Evolutionary conservation across 1,284 basidiomycete species (phyloP).

Genomic region (Somion occarium): DNA sequence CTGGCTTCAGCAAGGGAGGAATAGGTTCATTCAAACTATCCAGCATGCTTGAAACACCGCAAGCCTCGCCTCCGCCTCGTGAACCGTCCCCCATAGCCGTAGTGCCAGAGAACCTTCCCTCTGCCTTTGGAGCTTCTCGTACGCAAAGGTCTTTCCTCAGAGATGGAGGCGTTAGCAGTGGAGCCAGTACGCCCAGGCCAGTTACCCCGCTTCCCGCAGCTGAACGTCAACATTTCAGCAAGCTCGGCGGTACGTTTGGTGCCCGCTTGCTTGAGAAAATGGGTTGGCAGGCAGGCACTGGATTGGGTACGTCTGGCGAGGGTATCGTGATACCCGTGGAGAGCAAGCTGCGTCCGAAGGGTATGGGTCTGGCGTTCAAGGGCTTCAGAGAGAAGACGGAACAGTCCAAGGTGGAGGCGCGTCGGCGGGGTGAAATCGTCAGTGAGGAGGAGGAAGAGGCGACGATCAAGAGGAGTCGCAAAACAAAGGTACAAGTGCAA

Average conservation of each 20-base stretch:
- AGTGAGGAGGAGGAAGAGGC: constrained; percentile 71
- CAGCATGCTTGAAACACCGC: constrained; percentile 18
- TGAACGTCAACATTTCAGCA: constrained; percentile 78
- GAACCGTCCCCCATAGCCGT: constrained; percentile 27
- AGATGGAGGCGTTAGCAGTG: constrained; percentile 26
- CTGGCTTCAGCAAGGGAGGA: constrained; percentile 37
- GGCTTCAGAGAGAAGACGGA: constrained; percentile 87
- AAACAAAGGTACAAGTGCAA: constrained; percentile 43
- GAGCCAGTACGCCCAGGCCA: constrained; percentile 39
- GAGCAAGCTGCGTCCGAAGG: constrained; percentile 75
- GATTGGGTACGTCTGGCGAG: constrained; percentile 74
- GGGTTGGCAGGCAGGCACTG: constrained; percentile 87
- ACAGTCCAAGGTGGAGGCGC: constrained; percentile 82
- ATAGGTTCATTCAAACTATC: constrained; percentile 36
- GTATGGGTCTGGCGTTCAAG: constrained; percentile 82
- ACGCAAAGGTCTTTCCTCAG: constrained; percentile 56
- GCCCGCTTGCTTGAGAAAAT: constrained; percentile 89
- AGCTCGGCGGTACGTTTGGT: constrained; percentile 74
- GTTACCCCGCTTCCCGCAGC: constrained; percentile 51
- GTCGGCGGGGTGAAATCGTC: constrained; percentile 65
- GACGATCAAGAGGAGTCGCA: constrained; percentile 38
- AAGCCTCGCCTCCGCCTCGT: constrained; percentile 25
- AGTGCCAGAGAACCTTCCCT: constrained; percentile 30
- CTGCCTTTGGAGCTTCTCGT: constrained; percentile 39
- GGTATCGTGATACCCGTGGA: constrained; percentile 90